Percentiles rank a stretch among this genome's conserved stretches.
These are phyloP conservation scores for Suillus subalutaceus DNA, from an alignment of 768 basidiomycete genomes.

Conservation along the genomic window DNA sequence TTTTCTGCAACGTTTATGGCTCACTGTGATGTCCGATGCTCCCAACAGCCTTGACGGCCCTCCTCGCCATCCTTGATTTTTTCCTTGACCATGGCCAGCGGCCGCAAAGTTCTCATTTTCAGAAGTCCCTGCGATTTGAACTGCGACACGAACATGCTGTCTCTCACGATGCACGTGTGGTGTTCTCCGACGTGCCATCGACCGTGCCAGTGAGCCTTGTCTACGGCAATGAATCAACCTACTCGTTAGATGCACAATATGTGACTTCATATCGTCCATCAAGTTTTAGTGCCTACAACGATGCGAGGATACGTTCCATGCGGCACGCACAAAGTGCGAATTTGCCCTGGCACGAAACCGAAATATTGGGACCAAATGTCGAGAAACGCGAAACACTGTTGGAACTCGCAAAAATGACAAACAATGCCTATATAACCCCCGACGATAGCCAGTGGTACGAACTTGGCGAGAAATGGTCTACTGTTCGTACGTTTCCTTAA, in stretches of 20 bases:
- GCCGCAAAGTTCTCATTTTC: background rate
- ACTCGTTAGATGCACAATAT: slow-evolving; percentile 42
- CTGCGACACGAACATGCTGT: slow-evolving; percentile 66
- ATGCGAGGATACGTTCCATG: slow-evolving; percentile 49
- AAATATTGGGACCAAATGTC: slow-evolving; percentile 75
- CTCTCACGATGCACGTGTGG: slow-evolving; percentile 47
- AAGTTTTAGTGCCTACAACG: slow-evolving; percentile 46
- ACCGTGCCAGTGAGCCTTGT: slow-evolving; percentile 11
- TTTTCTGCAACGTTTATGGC: slow-evolving; percentile 13
- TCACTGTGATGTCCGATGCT: slow-evolving; percentile 32
- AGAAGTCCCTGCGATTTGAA: slow-evolving; percentile 45
- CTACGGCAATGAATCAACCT: slow-evolving; percentile 26
- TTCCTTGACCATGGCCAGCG: slow-evolving; percentile 16
- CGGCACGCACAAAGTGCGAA: slow-evolving; percentile 47
- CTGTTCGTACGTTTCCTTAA: slow-evolving; percentile 36
- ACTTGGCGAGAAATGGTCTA: slow-evolving; percentile 65
- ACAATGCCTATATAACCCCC: slow-evolving; percentile 81
- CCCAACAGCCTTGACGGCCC: slow-evolving; percentile 46
- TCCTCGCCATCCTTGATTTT: slow-evolving; percentile 45
- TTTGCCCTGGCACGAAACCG: slow-evolving; percentile 74
- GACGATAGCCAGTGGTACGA: slow-evolving; percentile 78
- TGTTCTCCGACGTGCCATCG: slow-evolving; percentile 53
- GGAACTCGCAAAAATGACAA: slow-evolving; percentile 92
- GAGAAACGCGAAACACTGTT: slow-evolving; percentile 75
- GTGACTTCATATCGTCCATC: slow-evolving; percentile 47